These are phyloP conservation scores for Lagenidium giganteum DNA, from an alignment of 352 stramenopile species.

Conservation along the genomic window DNA sequence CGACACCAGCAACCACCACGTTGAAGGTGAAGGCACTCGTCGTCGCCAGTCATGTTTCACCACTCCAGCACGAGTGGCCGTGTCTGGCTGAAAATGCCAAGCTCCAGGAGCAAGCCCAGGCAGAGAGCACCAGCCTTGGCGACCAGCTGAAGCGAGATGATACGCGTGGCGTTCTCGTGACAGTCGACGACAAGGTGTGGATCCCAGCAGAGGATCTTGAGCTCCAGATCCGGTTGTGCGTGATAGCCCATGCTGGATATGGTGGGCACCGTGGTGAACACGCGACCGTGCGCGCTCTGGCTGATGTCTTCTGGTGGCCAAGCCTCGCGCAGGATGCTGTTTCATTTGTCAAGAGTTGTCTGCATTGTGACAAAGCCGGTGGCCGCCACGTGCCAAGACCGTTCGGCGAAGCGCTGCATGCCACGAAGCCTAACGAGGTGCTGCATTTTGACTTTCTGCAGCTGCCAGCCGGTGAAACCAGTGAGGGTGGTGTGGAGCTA, in stretches of 20 bases:
- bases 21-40: not conserved
- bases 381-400: conserved; percentile 10
- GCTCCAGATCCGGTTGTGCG: conserved; percentile 15
- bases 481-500: too few species aligned
- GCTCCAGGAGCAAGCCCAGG: too few species aligned
- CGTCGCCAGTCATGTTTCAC: conserved; percentile 2
- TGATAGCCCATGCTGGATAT: conserved; percentile 17
- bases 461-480: conserved; percentile 2
- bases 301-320: conserved; percentile 10
- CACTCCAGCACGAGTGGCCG: conserved; percentile 15
- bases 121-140: too few species aligned
- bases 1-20: too few species aligned
- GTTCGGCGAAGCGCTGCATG: too few species aligned
- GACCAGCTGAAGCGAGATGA: too few species aligned
- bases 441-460: conserved; percentile 32
- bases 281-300: conserved; percentile 9
- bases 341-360: conserved; percentile 9
- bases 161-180: too few species aligned
- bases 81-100: not conserved
- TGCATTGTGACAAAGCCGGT: conserved; percentile 15
- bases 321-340: conserved; percentile 5
- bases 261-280: conserved; percentile 19
- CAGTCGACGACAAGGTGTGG: too few species aligned
- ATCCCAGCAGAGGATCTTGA: conserved; percentile 11
- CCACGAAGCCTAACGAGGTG: conserved; percentile 26